Evolutionary conservation across 371 early-diverging fungal genomes (phyloP), one percentile per base, ranked within the genome.

Genomic region (Nematocida major): DNA sequence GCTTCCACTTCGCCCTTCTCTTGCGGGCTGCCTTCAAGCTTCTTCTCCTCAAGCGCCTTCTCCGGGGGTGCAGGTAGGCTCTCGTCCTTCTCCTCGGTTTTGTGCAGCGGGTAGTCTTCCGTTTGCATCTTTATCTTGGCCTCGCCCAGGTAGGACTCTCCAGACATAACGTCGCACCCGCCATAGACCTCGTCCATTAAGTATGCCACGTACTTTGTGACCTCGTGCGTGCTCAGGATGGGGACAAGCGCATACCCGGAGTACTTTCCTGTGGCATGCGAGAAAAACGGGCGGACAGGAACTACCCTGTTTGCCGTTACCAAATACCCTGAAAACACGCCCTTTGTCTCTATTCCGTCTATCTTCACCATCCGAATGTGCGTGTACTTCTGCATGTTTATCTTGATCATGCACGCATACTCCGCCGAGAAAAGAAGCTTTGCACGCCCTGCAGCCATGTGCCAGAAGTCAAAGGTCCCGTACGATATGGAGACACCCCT

Each of bases 401-500:
- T 45, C 49, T 63, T 73, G 63, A 34, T 30, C 24, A 45, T 45
- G 45, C 32, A 73, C 7, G 43, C 68, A 39, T 73, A 73, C 65
- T 73, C 76, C 4, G 76, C 76, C 7, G 76, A 62, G 54, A 73
- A 73, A 18, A 63, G 34, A 48, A 73, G 63, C 62, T 73, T 73
- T 4, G 76, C 76, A 13, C 53, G 13, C 11, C 65, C 76, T 5
- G 76, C 63, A 0, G 78, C 13, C 42, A 63, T 30, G 9, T 63
- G 42, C 62, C 62, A 61, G 42, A 73, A 73, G 54, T 73, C 76
- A 61, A 73, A 73, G 5, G 76, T 73, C 7, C 76, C 76, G 65
- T 73, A 61, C 13, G 76, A 61, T 4, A 73, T 73, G 11, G 50
- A 47, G 43, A 73, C 53, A 18, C 76, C 76, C 47, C 76, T 28